phyloP scores from a whole-genome alignment of 2,329 filamentous ascomycete species.

The Cyanodermella asteris region DNA sequence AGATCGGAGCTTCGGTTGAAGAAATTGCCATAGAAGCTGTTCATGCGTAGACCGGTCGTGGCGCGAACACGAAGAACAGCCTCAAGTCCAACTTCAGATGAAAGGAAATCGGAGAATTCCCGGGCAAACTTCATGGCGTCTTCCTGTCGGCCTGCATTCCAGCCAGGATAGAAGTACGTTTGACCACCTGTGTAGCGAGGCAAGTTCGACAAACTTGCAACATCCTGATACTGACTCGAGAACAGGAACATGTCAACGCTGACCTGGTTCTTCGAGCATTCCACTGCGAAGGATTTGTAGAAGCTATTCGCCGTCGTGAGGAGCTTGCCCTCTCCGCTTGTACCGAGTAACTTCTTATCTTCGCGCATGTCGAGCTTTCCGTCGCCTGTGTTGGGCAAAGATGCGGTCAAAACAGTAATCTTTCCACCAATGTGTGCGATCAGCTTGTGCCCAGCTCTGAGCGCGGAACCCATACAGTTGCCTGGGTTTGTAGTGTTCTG shows the following conservation, averaged over 20 bases:
- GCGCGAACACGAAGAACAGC: slow-evolving; percentile 88
- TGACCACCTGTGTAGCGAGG: slow-evolving; percentile 92
- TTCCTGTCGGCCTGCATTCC: slow-evolving; percentile 82
- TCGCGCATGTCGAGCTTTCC: slow-evolving; percentile 85
- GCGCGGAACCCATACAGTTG: slow-evolving; percentile 86
- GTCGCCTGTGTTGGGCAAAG: slow-evolving; percentile 70
- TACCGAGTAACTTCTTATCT: slow-evolving; percentile 88
- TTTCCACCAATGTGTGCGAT: slow-evolving; percentile 90
- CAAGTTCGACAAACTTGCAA: slow-evolving; percentile 85
- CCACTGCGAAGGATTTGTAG: slow-evolving; percentile 97
- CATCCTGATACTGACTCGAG: slow-evolving; percentile 89
- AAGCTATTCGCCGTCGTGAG: slow-evolving; percentile 88
- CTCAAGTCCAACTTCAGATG: slow-evolving; percentile 84
- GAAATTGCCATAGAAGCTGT: slow-evolving; percentile 97
- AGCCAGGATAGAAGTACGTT: slow-evolving; percentile 95
- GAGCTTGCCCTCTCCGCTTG: slow-evolving; percentile 69
- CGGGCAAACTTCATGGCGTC: slow-evolving; percentile 95
- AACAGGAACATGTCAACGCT: slow-evolving; percentile 98
- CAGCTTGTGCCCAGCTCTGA: slow-evolving; percentile 84
- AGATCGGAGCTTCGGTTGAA: slow-evolving; percentile 96
- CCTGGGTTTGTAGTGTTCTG: slow-evolving; percentile 73
- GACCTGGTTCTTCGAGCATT: slow-evolving; percentile 97
- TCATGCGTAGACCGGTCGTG: slow-evolving; percentile 87
- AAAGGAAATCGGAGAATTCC: slow-evolving; percentile 94
- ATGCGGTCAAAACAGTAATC: slow-evolving; percentile 75